phyloP scores from a whole-genome alignment of 345 rosid species.

The Boechera stricta region DNA sequence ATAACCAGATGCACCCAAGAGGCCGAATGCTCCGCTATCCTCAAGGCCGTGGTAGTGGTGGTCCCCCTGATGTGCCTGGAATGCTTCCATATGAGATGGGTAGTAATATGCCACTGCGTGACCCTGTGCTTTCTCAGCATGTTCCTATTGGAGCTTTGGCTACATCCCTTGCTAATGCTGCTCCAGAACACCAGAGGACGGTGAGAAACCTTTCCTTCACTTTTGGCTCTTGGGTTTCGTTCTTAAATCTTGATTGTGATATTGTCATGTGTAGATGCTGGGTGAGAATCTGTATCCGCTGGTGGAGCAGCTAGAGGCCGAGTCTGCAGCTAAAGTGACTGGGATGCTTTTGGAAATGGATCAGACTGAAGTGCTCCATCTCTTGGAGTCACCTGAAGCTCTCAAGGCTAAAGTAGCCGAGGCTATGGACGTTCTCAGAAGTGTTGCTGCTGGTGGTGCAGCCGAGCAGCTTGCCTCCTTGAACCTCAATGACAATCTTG shows the following conservation, averaged over 20 bases:
- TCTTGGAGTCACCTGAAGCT: conserved; percentile 94
- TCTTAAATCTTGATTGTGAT: conserved; percentile 11
- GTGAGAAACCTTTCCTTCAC: conserved; percentile 45
- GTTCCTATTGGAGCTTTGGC: conserved; percentile 88
- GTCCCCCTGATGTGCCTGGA: conserved; percentile 60
- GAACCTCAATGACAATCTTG: conserved; percentile 65
- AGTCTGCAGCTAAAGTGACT: conserved; percentile 90
- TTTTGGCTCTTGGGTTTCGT: conserved; percentile 5
- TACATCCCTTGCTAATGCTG: conserved; percentile 83
- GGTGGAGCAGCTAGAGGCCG: conserved; percentile 90
- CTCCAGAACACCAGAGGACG: conserved; percentile 88
- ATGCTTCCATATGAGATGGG: conserved; percentile 82
- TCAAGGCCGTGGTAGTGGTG: conserved; percentile 64
- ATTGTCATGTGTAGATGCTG: conserved; percentile 63
- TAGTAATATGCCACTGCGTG: conserved; percentile 61
- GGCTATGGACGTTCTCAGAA: conserved; percentile 96
- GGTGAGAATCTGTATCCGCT: conserved; percentile 96
- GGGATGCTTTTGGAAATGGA: conserved; percentile 99
- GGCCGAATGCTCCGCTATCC: conserved; percentile 78
- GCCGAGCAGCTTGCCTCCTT: conserved; percentile 77
- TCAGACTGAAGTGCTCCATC: conserved; percentile 89
- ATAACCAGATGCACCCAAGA: conserved; percentile 71
- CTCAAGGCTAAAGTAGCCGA: conserved; percentile 87
- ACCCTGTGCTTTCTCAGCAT: conserved; percentile 61
- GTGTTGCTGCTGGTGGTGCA: conserved; percentile 64